Percentiles rank a stretch among this genome's conserved stretches.
These are phyloP conservation scores for Colletotrichum limetticola DNA, from an alignment of 2,329 filamentous ascomycete genomes.

Conservation along the genomic window DNA sequence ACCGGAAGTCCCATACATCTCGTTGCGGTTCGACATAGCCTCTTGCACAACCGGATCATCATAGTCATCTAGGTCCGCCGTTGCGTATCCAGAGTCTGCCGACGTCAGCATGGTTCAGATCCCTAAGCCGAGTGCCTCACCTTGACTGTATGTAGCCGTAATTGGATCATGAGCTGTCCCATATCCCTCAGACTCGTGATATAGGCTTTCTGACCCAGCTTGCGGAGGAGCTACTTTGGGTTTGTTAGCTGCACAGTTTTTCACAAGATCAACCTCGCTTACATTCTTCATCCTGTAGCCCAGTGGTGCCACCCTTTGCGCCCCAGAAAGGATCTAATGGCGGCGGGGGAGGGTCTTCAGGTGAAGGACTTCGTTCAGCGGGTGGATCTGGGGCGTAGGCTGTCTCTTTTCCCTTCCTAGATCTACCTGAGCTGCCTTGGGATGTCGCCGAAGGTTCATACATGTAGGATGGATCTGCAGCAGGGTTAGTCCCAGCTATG, in stretches of 20 bases:
- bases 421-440: conserved; percentile 3
- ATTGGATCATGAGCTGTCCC: background rate
- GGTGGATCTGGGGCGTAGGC: conserved; percentile 8
- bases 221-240: background rate
- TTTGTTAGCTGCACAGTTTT: background rate
- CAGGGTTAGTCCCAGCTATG: background rate
- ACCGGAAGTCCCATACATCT: conserved; percentile 1
- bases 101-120: background rate
- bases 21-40: background rate
- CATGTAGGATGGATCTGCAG: background rate
- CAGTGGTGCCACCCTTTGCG: background rate
- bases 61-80: background rate
- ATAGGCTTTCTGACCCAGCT: background rate
- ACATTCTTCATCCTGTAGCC: conserved; percentile 8
- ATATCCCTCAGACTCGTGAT: background rate
- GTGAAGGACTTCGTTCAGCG: background rate
- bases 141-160: background rate
- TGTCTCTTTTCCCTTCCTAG: conserved; percentile 20
- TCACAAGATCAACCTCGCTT: background rate
- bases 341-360: background rate
- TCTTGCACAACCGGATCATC: background rate
- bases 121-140: background rate
- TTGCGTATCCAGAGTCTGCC: conserved; percentile 4
- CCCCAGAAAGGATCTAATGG: conserved; percentile 28
- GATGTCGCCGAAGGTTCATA: conserved; percentile 4